Percentiles rank a stretch among this genome's conserved stretches.
phyloP scores from a whole-genome alignment of 2,329 filamentous ascomycete genomes.

The Raffaelea ambrosiae region DNA sequence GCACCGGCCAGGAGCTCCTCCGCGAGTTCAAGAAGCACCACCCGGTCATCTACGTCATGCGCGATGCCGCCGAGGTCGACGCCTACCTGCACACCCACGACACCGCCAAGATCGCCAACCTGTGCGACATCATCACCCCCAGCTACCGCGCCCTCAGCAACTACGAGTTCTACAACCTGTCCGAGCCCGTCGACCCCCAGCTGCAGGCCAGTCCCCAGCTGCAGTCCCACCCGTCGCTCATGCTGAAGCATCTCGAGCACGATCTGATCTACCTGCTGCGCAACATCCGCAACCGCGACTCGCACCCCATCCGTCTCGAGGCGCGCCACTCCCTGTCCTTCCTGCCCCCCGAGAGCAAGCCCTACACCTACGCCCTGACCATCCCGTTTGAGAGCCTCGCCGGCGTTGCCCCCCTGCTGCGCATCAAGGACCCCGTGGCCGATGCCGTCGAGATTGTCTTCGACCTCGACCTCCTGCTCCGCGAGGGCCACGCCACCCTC shows the following conservation, averaged over 20 bases:
- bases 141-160: constrained; percentile 57
- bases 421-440: constrained; percentile 38
- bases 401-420: constrained; percentile 41
- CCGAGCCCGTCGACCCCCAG: constrained; percentile 23
- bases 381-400: constrained; percentile 36
- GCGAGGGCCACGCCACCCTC: constrained; percentile 12
- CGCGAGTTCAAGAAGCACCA: constrained; percentile 53
- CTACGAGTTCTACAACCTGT: constrained; percentile 63
- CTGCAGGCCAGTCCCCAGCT: constrained; percentile 18
- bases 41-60: constrained; percentile 60
- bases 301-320: constrained; percentile 39
- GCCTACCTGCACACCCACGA: constrained; percentile 34
- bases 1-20: constrained; percentile 48
- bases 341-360: constrained; percentile 46
- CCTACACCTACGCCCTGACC: constrained; percentile 52
- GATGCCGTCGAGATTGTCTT: constrained; percentile 53
- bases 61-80: constrained; percentile 55
- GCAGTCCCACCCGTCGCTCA: constrained; percentile 36
- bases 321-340: constrained; percentile 52
- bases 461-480: constrained; percentile 40
- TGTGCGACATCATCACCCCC: constrained; percentile 44
- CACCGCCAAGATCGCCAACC: constrained; percentile 40
- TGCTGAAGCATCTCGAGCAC: constrained; percentile 49
- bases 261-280: constrained; percentile 54
- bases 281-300: constrained; percentile 43